Evolutionary conservation across 2,329 filamentous ascomycete genomes (phyloP).

Genomic region (Karstenula rhodostoma): DNA sequence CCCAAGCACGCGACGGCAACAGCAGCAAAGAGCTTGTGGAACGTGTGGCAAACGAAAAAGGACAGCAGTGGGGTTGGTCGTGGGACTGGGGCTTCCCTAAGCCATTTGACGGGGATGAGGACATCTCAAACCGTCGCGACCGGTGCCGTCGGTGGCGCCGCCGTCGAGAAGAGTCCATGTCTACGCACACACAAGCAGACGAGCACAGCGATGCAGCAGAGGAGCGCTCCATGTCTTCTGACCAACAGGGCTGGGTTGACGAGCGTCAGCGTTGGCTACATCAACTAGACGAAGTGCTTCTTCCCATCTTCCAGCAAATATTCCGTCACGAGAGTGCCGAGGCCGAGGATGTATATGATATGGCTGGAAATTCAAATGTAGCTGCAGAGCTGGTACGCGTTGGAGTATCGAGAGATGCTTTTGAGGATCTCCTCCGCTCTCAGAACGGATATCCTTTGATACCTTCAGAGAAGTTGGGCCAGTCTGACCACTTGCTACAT

Average conservation of each 20-base stretch:
- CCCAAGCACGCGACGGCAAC: background rate
- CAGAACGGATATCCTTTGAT: slow-evolving; percentile 28
- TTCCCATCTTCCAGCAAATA: slow-evolving; percentile 14
- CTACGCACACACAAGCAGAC: background rate
- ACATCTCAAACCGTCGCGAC: background rate
- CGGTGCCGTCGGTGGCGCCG: slow-evolving; percentile 14
- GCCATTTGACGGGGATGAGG: slow-evolving; percentile 28
- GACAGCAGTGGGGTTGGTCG: slow-evolving; percentile 45
- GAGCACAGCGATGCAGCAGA: background rate
- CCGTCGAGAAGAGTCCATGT: slow-evolving; percentile 2
- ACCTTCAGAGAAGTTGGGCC: slow-evolving; percentile 19
- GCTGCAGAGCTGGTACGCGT: slow-evolving; percentile 49
- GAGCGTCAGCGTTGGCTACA: background rate
- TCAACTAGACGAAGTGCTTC: background rate
- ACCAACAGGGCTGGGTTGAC: background rate
- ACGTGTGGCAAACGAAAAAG: slow-evolving; percentile 39
- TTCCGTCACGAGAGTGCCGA: slow-evolving; percentile 2
- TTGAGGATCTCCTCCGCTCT: slow-evolving; percentile 65
- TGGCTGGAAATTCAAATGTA: slow-evolving; percentile 56
- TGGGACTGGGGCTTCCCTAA: slow-evolving; percentile 46
- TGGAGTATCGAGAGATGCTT: slow-evolving; percentile 63
- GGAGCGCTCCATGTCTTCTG: background rate
- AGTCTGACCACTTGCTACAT: slow-evolving; percentile 20
- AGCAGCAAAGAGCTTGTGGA: slow-evolving; percentile 29
- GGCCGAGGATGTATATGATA: background rate